Conservation (phyloP, 2,329 filamentous ascomycete genomes). For the Alternaria arbusti region DNA sequence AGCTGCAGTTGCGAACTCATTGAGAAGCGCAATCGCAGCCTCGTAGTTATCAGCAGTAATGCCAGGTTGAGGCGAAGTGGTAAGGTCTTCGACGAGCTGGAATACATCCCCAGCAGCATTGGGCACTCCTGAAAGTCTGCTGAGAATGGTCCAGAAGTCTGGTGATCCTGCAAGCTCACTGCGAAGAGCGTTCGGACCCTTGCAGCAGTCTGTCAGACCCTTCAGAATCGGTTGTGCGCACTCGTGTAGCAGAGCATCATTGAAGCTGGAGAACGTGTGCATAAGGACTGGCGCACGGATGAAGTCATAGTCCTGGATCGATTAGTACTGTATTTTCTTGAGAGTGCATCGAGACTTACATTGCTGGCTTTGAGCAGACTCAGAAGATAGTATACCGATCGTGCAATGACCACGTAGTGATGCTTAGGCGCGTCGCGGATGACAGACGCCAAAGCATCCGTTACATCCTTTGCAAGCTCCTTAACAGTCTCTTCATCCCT, state of each 20-base stretch:
- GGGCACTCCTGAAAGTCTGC: constrained; percentile 71
- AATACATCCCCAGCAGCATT: constrained; percentile 82
- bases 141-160: constrained; percentile 93
- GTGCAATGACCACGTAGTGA: constrained; percentile 82
- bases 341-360: constrained; percentile 58
- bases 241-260: constrained; percentile 76
- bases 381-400: constrained; percentile 86
- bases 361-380: constrained; percentile 83
- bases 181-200: constrained; percentile 75
- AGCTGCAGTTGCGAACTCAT: constrained; percentile 86
- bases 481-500: constrained; percentile 76
- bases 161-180: constrained; percentile 96
- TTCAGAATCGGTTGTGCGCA: constrained; percentile 78
- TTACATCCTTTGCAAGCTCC: constrained; percentile 77
- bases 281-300: constrained; percentile 90
- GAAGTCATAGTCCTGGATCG: constrained; percentile 78
- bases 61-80: constrained; percentile 73
- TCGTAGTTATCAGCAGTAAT: constrained; percentile 97
- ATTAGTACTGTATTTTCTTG: neutral
- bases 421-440: constrained; percentile 79
- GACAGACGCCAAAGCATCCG: constrained; percentile 79
- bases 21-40: constrained; percentile 80
- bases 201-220: constrained; percentile 80
- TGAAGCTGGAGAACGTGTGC: constrained; percentile 87
- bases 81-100: constrained; percentile 79